Percentiles rank a stretch among this genome's conserved stretches.
phyloP scores from a whole-genome alignment of 208 protist species.

The Trypanosoma lewisi region DNA sequence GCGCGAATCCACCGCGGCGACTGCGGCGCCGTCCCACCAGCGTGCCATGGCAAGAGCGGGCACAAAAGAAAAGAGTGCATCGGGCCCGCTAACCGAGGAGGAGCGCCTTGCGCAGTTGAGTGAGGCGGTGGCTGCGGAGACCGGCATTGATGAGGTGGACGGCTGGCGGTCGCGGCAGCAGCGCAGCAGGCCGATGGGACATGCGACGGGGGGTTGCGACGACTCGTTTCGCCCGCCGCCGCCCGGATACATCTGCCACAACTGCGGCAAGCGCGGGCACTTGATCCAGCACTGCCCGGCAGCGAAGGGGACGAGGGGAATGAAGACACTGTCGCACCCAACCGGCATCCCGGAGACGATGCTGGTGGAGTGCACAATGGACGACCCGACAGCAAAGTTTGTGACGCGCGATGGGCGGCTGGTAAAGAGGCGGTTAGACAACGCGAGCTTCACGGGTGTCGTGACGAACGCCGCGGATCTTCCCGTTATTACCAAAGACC shows the following conservation, averaged over 20 bases:
- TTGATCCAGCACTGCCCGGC: slow-evolving; percentile 83
- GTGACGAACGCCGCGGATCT: slow-evolving; percentile 11
- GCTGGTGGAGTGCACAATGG: slow-evolving; percentile 84
- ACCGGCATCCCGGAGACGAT: slow-evolving; percentile 86
- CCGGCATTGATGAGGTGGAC: slow-evolving; percentile 66
- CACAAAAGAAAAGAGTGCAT: slow-evolving; percentile 1
- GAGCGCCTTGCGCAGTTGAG: slow-evolving; percentile 78
- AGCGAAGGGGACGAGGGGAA: slow-evolving; percentile 43
- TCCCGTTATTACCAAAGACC: neutral
- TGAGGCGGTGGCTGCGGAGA: slow-evolving; percentile 68
- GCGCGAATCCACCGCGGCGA: slow-evolving; percentile 12
- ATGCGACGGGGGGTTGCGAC: slow-evolving; percentile 21
- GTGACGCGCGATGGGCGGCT: slow-evolving; percentile 77
- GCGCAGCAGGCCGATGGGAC: slow-evolving; percentile 15
- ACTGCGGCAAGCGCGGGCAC: slow-evolving; percentile 85
- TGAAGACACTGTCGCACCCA: slow-evolving; percentile 70
- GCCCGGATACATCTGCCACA: slow-evolving; percentile 84
- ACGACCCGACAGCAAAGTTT: slow-evolving; percentile 87
- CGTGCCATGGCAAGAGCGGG: neutral
- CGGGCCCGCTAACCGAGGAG: slow-evolving; percentile 61
- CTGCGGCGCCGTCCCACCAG: neutral
- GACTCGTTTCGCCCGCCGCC: slow-evolving; percentile 70
- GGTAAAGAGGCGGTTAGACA: slow-evolving; percentile 75
- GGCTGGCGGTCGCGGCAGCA: slow-evolving; percentile 19
- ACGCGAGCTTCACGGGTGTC: slow-evolving; percentile 50